phyloP scores from a whole-genome alignment of 441 rosid species.

The Adansonia gregorii region DNA sequence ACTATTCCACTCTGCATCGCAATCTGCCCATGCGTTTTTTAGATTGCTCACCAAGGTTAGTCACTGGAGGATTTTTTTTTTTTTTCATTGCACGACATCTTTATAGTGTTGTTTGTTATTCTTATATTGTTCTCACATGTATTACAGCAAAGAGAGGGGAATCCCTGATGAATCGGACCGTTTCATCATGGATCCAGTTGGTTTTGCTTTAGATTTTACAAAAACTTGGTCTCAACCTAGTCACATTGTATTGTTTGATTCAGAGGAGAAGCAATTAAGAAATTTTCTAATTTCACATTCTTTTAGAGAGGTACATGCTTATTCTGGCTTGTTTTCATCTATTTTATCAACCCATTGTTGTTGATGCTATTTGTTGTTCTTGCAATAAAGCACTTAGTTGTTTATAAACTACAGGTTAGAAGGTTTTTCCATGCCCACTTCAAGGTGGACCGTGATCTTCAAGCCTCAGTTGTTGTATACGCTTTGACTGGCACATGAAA shows the following conservation, averaged over 20 bases:
- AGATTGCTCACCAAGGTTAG: slow-evolving; percentile 85
- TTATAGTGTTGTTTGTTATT: slow-evolving; percentile 1
- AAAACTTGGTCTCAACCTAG: slow-evolving; percentile 69
- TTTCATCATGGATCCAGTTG: slow-evolving; percentile 72
- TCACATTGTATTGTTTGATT: slow-evolving; percentile 69
- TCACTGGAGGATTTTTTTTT: not conserved
- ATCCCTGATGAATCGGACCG: slow-evolving; percentile 67
- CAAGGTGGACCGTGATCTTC: slow-evolving; percentile 86
- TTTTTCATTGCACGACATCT: slow-evolving; percentile 23
- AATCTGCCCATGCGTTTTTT: slow-evolving; percentile 78
- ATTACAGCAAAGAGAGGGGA: slow-evolving; percentile 48
- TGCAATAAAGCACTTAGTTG: slow-evolving; percentile 5
- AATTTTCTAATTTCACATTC: slow-evolving; percentile 64
- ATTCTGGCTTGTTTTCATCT: slow-evolving; percentile 10
- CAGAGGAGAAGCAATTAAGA: slow-evolving; percentile 62
- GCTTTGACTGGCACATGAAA: slow-evolving; percentile 30
- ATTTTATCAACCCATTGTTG: slow-evolving; percentile 7
- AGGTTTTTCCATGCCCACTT: slow-evolving; percentile 88
- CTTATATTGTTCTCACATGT: slow-evolving; percentile 24
- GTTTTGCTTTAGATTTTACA: slow-evolving; percentile 55
- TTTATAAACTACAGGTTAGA: slow-evolving; percentile 44
- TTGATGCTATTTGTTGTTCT: slow-evolving; percentile 2
- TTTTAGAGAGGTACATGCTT: slow-evolving; percentile 59
- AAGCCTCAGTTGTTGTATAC: slow-evolving; percentile 68
- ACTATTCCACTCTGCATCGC: slow-evolving; percentile 71